These are phyloP conservation scores for Terfezia boudieri DNA, from an alignment of 495 filamentous ascomycete species.

Conservation along the genomic window DNA sequence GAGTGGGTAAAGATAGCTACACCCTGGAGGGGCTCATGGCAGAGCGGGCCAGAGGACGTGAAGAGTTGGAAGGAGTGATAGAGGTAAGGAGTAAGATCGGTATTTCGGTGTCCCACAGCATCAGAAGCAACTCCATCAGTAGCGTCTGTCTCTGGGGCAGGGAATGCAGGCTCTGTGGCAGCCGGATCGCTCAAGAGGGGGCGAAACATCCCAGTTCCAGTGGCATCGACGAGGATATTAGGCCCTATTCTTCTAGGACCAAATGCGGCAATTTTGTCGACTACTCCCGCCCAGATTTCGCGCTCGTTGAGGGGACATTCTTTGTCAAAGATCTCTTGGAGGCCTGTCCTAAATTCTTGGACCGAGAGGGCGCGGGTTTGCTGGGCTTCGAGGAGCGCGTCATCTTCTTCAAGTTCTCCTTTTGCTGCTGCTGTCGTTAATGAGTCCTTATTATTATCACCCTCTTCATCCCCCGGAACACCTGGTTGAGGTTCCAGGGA, in stretches of 20 bases:
- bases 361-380: slow-evolving; percentile 36
- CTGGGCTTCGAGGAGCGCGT: slow-evolving; percentile 27
- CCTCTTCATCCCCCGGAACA: slow-evolving; percentile 15
- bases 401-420: slow-evolving; percentile 28
- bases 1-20: slow-evolving; percentile 71
- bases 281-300: slow-evolving; percentile 52
- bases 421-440: slow-evolving; percentile 14
- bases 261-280: slow-evolving; percentile 72
- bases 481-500: slow-evolving; percentile 8
- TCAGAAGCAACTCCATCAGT: too few species aligned
- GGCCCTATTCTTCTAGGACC: slow-evolving; percentile 68
- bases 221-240: slow-evolving; percentile 75
- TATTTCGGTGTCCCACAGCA: too few species aligned
- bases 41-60: slow-evolving; percentile 74
- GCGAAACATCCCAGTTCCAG: slow-evolving; percentile 44
- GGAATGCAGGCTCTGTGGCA: too few species aligned
- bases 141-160: too few species aligned
- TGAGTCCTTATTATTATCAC: slow-evolving; percentile 16
- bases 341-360: slow-evolving; percentile 50
- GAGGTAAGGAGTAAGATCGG: slow-evolving; percentile 21
- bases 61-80: slow-evolving; percentile 82
- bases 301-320: slow-evolving; percentile 25
- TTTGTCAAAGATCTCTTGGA: slow-evolving; percentile 41
- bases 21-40: slow-evolving; percentile 83
- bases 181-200: slow-evolving; percentile 32